Evolutionary conservation across 306 rosid genomes (phyloP).

Genomic region (Alnus glutinosa): DNA sequence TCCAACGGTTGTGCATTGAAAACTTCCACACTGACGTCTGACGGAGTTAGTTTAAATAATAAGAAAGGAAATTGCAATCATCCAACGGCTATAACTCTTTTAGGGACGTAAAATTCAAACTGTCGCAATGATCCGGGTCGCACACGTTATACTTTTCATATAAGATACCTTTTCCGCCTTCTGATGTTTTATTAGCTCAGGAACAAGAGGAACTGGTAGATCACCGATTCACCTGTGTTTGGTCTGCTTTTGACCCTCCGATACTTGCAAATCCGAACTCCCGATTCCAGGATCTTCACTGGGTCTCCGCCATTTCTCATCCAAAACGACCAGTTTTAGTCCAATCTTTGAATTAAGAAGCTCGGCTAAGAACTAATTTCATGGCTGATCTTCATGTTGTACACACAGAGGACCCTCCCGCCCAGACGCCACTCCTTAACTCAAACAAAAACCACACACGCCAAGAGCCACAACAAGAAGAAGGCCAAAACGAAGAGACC

Average conservation of each 20-base stretch:
- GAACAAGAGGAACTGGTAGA: neutral
- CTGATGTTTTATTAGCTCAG: no score
- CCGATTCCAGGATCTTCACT: slow-evolving; percentile 11
- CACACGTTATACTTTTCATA: no score
- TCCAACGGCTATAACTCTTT: neutral
- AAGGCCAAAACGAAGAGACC: slow-evolving; percentile 29
- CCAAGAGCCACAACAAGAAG: neutral
- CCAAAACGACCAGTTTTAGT: slow-evolving; percentile 4
- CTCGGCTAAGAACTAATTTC: neutral
- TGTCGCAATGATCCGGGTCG: no score
- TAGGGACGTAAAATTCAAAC: neutral
- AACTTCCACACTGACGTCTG: neutral
- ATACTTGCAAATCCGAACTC: neutral
- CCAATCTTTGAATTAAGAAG: neutral
- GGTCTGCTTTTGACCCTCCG: neutral
- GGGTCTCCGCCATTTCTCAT: slow-evolving; percentile 18
- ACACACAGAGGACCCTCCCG: slow-evolving; percentile 38
- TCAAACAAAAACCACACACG: slow-evolving; percentile 13
- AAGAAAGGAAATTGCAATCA: neutral
- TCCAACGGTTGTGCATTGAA: no score
- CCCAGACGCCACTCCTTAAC: slow-evolving; percentile 44
- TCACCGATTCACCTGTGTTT: neutral
- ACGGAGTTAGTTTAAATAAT: no score
- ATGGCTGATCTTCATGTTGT: slow-evolving; percentile 46
- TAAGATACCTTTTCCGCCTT: no score